These are phyloP conservation scores for Aspergillus avenaceus DNA, from an alignment of 495 filamentous ascomycete genomes.

Conservation along the genomic window DNA sequence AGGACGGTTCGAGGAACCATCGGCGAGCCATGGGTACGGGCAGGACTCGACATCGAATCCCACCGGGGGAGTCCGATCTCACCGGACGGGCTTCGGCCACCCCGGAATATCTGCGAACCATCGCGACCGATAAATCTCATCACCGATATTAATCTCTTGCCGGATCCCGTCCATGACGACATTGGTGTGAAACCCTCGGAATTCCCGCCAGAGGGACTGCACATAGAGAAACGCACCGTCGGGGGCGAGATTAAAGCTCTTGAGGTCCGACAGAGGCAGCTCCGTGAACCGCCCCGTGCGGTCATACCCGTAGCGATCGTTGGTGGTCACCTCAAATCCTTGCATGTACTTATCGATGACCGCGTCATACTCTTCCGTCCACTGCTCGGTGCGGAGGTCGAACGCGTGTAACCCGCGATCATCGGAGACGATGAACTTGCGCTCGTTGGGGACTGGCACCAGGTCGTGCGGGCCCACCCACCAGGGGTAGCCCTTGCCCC, in stretches of 20 bases:
- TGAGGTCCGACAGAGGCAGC: slow-evolving; percentile 23
- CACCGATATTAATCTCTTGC: slow-evolving; percentile 17
- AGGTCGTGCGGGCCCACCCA: slow-evolving; percentile 28
- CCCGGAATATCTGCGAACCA: slow-evolving; percentile 26
- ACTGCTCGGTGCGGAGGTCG: slow-evolving; percentile 18
- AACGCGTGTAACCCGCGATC: slow-evolving; percentile 23
- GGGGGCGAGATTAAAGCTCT: slow-evolving; percentile 25
- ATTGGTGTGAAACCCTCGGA: slow-evolving; percentile 23
- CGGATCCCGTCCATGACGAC: slow-evolving; percentile 18
- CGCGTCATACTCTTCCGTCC: slow-evolving; percentile 9
- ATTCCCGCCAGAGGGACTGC: slow-evolving; percentile 22
- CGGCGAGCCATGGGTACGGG: too few species aligned
- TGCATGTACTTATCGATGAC: slow-evolving; percentile 19
- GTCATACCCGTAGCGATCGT: slow-evolving; percentile 21
- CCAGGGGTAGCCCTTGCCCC: slow-evolving; percentile 23
- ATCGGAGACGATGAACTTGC: slow-evolving; percentile 22
- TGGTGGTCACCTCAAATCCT: slow-evolving; percentile 25
- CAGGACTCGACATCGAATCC: too few species aligned
- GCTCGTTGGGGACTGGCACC: slow-evolving; percentile 24
- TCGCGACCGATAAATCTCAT: slow-evolving; percentile 30
- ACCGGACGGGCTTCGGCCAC: slow-evolving; percentile 31
- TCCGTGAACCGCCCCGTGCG: slow-evolving; percentile 18
- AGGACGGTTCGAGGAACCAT: too few species aligned
- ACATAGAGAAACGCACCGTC: slow-evolving; percentile 25
- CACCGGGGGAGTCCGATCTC: too few species aligned